Percentiles rank a stretch among this genome's conserved stretches.
These are phyloP conservation scores for Umbilicus rupestris DNA, from an alignment of 164 flowering plant species.

Conservation along the genomic window DNA sequence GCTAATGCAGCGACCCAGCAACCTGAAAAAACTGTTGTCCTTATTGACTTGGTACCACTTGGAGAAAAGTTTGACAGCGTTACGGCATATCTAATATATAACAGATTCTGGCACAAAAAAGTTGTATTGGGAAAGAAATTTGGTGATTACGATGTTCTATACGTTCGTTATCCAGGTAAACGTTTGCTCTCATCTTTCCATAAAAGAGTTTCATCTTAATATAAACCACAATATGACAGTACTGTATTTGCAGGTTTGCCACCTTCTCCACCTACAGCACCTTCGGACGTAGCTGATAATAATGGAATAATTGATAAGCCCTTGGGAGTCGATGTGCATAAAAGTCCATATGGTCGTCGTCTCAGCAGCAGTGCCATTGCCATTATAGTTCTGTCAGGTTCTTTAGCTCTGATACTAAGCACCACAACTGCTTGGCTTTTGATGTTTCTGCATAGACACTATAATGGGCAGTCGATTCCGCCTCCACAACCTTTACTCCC, in stretches of 20 bases:
- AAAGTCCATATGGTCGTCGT: slow-evolving; percentile 18
- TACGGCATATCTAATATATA: slow-evolving; percentile 27
- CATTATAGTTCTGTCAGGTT: slow-evolving; percentile 32
- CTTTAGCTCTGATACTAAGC: slow-evolving; percentile 29
- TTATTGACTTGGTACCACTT: slow-evolving; percentile 42
- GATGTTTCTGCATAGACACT: slow-evolving; percentile 20
- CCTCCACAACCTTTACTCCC: slow-evolving; percentile 12
- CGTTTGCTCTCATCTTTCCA: background rate
- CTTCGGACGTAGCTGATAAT: slow-evolving; percentile 19
- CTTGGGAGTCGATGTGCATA: slow-evolving; percentile 45
- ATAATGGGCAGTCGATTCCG: slow-evolving; percentile 15
- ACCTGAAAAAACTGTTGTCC: slow-evolving; percentile 40
- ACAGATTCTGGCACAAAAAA: slow-evolving; percentile 38
- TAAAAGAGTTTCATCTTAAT: background rate
- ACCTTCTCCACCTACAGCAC: slow-evolving; percentile 44
- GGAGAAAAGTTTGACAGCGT: slow-evolving; percentile 23
- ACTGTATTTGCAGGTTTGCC: slow-evolving; percentile 41
- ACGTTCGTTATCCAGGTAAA: slow-evolving; percentile 56
- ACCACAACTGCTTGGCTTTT: slow-evolving; percentile 27
- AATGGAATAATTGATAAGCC: slow-evolving; percentile 35
- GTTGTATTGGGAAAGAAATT: slow-evolving; percentile 29
- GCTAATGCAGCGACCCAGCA: slow-evolving; percentile 47
- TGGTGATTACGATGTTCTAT: slow-evolving; percentile 43
- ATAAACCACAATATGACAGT: slow-evolving; percentile 1
- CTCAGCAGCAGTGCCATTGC: slow-evolving; percentile 20